Evolutionary conservation across 371 early-diverging fungal species (phyloP).

Genomic region (Chytridium lagenaria): DNA sequence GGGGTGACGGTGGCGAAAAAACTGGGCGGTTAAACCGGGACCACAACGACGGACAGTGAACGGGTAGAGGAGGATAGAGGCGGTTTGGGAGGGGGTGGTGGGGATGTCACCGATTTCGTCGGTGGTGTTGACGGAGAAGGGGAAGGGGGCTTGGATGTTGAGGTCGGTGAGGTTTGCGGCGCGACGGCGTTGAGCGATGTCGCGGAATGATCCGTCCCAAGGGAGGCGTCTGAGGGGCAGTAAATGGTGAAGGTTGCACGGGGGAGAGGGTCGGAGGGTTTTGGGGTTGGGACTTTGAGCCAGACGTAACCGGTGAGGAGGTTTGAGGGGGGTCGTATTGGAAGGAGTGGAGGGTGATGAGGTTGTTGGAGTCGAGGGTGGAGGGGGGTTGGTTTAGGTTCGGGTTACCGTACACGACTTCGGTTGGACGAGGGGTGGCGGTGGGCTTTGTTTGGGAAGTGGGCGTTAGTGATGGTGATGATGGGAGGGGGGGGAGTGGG

Average conservation of each 20-base stretch:
- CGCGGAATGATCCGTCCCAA: background rate
- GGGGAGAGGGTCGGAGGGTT: constrained; percentile 1
- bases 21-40: background rate
- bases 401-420: background rate
- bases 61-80: constrained; percentile 6
- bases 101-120: background rate
- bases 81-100: background rate
- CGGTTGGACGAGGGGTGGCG: background rate
- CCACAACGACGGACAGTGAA: constrained; percentile 1
- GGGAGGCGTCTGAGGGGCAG: background rate
- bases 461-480: background rate
- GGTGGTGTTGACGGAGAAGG: background rate
- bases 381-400: background rate
- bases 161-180: background rate
- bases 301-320: constrained; percentile 11
- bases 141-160: constrained; percentile 3
- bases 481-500: background rate
- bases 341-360: background rate
- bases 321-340: constrained; percentile 3
- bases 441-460: too few relatives aligned
- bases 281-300: constrained; percentile 5
- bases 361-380: background rate
- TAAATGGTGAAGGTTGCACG: background rate
- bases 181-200: background rate
- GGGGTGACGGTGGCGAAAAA: background rate